phyloP scores from a whole-genome alignment of 192 early-diverging fungal species.

The Entomortierella lignicola region DNA sequence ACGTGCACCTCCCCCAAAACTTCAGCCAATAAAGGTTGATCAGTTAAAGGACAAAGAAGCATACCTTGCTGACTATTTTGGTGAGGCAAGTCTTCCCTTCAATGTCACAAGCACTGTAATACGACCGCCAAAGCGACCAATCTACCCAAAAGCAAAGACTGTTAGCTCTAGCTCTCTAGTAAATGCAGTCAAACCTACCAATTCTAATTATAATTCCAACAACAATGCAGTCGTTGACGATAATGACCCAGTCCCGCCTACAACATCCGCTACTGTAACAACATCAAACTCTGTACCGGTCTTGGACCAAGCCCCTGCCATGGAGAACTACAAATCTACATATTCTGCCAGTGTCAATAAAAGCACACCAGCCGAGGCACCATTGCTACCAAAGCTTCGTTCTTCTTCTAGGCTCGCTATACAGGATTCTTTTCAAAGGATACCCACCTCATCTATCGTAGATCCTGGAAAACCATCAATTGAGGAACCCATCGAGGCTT shows the following conservation, averaged over 20 bases:
- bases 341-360: not conserved
- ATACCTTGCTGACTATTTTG: slow-evolving; percentile 44
- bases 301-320: not conserved
- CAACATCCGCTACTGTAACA: not conserved
- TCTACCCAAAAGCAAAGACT: slow-evolving; percentile 7
- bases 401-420: slow-evolving; percentile 6
- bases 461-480: slow-evolving; percentile 2
- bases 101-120: not conserved
- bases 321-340: not conserved
- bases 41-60: slow-evolving; percentile 25
- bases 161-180: not conserved
- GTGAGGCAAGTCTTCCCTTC: slow-evolving; percentile 18
- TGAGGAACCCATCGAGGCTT: not conserved
- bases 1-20: slow-evolving; percentile 35
- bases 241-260: not conserved
- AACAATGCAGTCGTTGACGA: not conserved
- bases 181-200: not conserved
- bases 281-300: not conserved
- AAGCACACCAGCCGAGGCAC: not conserved
- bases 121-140: slow-evolving; percentile 22
- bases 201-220: slow-evolving; percentile 12
- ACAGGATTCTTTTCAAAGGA: slow-evolving; percentile 5
- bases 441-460: not conserved
- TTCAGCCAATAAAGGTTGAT: slow-evolving; percentile 21
- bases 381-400: not conserved